Conservation (phyloP, 768 basidiomycete species). For the Myochromella boudieri region DNA sequence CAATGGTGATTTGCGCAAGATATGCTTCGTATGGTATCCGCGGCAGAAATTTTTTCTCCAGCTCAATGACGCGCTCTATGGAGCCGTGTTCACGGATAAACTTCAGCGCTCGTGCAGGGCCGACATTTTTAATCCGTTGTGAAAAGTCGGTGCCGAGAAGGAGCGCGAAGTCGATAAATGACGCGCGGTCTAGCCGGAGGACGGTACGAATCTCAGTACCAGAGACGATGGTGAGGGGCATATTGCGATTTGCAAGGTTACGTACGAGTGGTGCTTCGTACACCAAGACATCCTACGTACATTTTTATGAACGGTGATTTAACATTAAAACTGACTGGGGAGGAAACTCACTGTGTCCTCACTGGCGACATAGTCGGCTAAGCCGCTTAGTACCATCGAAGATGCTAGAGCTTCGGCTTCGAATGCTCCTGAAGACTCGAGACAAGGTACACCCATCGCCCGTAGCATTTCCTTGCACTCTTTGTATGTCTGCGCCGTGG, state of each 20-base stretch:
- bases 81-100: slow-evolving; percentile 69
- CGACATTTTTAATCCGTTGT: slow-evolving; percentile 78
- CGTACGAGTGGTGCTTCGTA: slow-evolving; percentile 84
- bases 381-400: slow-evolving; percentile 68
- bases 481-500: slow-evolving; percentile 63
- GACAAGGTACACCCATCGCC: slow-evolving; percentile 82
- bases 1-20: slow-evolving; percentile 60
- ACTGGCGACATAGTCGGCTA: slow-evolving; percentile 85
- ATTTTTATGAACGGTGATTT: too few species aligned
- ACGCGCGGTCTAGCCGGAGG: slow-evolving; percentile 53
- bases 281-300: slow-evolving; percentile 78
- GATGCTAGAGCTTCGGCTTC: slow-evolving; percentile 90
- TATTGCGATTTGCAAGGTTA: slow-evolving; percentile 61
- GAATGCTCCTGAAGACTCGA: slow-evolving; percentile 64
- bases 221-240: slow-evolving; percentile 63
- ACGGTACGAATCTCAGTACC: slow-evolving; percentile 59
- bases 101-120: slow-evolving; percentile 74
- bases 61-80: slow-evolving; percentile 69
- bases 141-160: slow-evolving; percentile 92
- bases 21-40: slow-evolving; percentile 50
- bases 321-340: slow-evolving; percentile 7
- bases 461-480: slow-evolving; percentile 68
- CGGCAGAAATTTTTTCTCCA: slow-evolving; percentile 50
- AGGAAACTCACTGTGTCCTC: slow-evolving; percentile 75
- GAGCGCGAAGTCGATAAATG: slow-evolving; percentile 83